phyloP scores from a whole-genome alignment of 768 basidiomycete genomes.

The Phanerochaete carnosa region DNA sequence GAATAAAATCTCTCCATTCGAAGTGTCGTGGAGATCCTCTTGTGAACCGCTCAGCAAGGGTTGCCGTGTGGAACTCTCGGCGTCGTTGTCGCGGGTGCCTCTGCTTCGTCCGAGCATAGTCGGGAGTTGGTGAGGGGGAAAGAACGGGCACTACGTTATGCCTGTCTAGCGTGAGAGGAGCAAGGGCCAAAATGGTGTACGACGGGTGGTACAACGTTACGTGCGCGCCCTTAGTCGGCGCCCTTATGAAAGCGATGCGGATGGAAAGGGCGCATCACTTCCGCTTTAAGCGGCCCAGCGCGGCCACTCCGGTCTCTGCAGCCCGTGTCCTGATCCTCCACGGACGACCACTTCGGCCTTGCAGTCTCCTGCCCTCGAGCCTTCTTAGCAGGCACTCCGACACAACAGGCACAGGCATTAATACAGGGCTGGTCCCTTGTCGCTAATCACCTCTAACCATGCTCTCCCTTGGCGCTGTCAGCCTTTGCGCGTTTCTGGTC shows the following conservation, averaged over 20 bases:
- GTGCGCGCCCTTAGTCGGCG: not conserved
- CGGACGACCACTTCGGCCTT: not conserved
- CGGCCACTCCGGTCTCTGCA: not conserved
- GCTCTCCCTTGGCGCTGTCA: conserved; percentile 3
- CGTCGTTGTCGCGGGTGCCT: conserved; percentile 18
- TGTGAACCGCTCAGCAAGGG: conserved; percentile 53
- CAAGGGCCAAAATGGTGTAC: not conserved
- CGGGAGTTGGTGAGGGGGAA: not conserved
- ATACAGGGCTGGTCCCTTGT: conserved; percentile 14
- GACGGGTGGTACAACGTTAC: not conserved
- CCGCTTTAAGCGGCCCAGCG: not conserved
- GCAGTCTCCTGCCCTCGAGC: not conserved
- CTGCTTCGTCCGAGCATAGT: conserved; percentile 23
- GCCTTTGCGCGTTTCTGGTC: conserved; percentile 11
- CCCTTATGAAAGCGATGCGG: not conserved
- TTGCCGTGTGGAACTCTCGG: conserved; percentile 42
- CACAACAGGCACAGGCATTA: not conserved
- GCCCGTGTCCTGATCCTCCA: not conserved
- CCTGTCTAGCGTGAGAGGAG: not conserved
- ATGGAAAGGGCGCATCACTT: not conserved
- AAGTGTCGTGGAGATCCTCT: conserved; percentile 36
- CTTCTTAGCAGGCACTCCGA: not conserved
- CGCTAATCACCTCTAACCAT: conserved; percentile 7
- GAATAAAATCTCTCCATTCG: conserved; percentile 43
- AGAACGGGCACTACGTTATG: not conserved